phyloP scores from a whole-genome alignment of 2,329 filamentous ascomycete genomes.

The Elsinoe australis region DNA sequence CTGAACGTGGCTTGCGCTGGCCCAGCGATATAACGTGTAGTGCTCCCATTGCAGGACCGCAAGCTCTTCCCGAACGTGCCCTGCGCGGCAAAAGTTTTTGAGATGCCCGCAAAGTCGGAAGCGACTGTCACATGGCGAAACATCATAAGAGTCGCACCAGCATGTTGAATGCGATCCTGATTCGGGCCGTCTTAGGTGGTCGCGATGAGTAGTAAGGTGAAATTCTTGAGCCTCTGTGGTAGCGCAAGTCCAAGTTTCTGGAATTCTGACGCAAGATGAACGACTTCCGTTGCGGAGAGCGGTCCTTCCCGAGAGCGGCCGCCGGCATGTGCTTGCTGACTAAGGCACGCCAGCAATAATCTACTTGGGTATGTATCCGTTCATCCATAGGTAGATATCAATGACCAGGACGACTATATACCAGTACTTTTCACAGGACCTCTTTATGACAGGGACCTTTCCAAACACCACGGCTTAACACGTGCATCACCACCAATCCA shows the following conservation, averaged over 20 bases:
- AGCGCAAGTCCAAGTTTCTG: slow-evolving; percentile 11
- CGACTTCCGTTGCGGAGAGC: not conserved
- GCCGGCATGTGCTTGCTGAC: slow-evolving; percentile 9
- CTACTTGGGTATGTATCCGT: too few relatives aligned
- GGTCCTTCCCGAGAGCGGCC: slow-evolving; percentile 7
- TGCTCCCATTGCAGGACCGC: too few relatives aligned
- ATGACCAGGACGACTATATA: slow-evolving; percentile 4
- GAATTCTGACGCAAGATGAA: slow-evolving; percentile 6
- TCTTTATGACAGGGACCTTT: not conserved
- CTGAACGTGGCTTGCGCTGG: too few relatives aligned
- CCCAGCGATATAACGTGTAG: too few relatives aligned
- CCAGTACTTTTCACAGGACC: slow-evolving; percentile 2
- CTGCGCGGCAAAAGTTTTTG: not conserved
- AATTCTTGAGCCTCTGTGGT: not conserved
- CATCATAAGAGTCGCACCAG: slow-evolving; percentile 14
- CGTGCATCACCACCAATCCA: too few relatives aligned
- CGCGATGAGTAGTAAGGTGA: not conserved
- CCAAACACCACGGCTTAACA: not conserved
- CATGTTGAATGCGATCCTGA: slow-evolving; percentile 14
- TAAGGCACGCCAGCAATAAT: too few relatives aligned
- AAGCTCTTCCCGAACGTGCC: not conserved
- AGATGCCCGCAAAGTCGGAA: slow-evolving; percentile 8
- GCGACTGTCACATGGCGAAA: slow-evolving; percentile 13
- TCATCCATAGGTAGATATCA: slow-evolving; percentile 12
- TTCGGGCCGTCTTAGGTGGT: not conserved